Evolutionary conservation across 2,329 filamentous ascomycete species (phyloP), one percentile per base, ranked within the genome.

Genomic region (Fusarium pilosicola): DNA sequence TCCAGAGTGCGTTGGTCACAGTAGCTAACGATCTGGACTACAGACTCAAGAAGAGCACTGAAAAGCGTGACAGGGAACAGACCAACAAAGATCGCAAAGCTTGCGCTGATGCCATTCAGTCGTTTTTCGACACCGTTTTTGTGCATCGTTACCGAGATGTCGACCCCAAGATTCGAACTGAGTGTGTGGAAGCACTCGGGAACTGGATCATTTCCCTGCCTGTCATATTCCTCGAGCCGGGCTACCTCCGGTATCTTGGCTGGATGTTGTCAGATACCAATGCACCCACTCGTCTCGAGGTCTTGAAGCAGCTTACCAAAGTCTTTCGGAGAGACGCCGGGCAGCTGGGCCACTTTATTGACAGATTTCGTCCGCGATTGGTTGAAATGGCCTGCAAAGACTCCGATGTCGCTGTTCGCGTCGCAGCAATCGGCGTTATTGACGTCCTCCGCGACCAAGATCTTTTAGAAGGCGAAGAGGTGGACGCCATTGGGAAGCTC

Each of bases 121-220:
- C 97, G 74, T 94, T 95, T 77, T 97, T 98, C 79, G 93, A 97
- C 76, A 93, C 94, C 5, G 92, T 98, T 52, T 99, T 97, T 80
- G 93, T 98, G 36, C 96, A 99, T 82, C 92, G 96, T 54, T 99
- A 98, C 82, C 93, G 96, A 70, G 96, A 99, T 80, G 90, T 98
- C 36, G 96, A 99, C 78, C 90, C 94, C 12, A 93, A 90, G 77
- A 97, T 99, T 74, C 90, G 96, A 60, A 91, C 92, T 2, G 96
- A 98, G 78, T 98, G 96, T 79, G 92, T 97, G 30, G 91, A 93
- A 72, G 94, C 94, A 20, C 87, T 99, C 14, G 95, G 95, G 34
- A 89, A 91, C 45, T 99, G 96, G 96, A 97, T 98, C 75, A 89
- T 91, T 80, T 89, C 89, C 17, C 90, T 97, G 58, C 94, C 95